phyloP scores from a whole-genome alignment of 768 basidiomycete species.

The Rubroboletus pulcherrimus region DNA sequence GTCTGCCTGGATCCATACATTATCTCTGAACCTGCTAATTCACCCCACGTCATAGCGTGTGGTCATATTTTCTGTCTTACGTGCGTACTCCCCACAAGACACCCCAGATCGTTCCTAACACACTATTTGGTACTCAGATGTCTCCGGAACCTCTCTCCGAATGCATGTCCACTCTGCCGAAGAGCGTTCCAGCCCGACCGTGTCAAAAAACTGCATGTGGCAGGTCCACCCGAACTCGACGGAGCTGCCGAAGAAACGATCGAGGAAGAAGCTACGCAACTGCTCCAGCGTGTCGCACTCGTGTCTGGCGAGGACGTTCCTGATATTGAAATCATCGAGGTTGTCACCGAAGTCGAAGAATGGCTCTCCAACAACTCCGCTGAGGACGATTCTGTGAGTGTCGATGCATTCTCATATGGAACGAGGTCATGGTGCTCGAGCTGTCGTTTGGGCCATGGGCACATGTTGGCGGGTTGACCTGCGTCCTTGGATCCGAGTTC shows the following conservation, averaged over 20 bases:
- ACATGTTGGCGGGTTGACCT: not conserved
- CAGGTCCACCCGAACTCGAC: slow-evolving; percentile 36
- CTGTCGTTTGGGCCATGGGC: not conserved
- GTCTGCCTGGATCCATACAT: slow-evolving; percentile 65
- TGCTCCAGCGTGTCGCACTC: slow-evolving; percentile 34
- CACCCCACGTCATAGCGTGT: slow-evolving; percentile 70
- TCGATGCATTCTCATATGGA: slow-evolving; percentile 1
- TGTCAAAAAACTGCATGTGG: slow-evolving; percentile 67
- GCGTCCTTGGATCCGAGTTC: slow-evolving; percentile 16
- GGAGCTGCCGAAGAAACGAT: slow-evolving; percentile 38
- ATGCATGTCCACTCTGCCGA: slow-evolving; percentile 64
- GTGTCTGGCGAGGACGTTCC: slow-evolving; percentile 32
- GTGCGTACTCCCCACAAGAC: slow-evolving; percentile 40
- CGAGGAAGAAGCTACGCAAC: slow-evolving; percentile 37
- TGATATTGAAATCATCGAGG: slow-evolving; percentile 33
- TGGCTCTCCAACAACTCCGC: slow-evolving; percentile 46
- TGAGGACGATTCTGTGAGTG: slow-evolving; percentile 36
- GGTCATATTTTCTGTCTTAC: slow-evolving; percentile 72
- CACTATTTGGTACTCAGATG: slow-evolving; percentile 41
- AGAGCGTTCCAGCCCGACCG: slow-evolving; percentile 54
- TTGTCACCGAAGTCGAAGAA: slow-evolving; percentile 45
- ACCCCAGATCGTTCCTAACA: slow-evolving; percentile 11
- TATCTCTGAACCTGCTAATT: slow-evolving; percentile 41
- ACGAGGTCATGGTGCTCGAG: not conserved
- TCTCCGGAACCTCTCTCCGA: slow-evolving; percentile 46